Evolutionary conservation across 192 early-diverging fungal genomes (phyloP).

Genomic region (Backusella mclennaniae): DNA sequence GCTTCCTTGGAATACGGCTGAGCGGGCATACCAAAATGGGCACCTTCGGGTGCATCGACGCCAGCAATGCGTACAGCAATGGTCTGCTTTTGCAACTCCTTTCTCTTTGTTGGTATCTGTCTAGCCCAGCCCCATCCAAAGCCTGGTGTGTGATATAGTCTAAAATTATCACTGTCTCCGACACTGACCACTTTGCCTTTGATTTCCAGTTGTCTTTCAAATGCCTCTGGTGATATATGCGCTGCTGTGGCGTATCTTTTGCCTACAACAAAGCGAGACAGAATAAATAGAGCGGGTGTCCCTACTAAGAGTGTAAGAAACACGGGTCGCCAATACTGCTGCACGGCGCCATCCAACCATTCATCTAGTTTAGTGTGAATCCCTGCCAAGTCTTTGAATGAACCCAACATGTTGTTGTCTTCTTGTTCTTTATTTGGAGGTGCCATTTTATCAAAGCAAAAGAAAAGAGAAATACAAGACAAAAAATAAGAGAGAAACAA

Average conservation of each 20-base stretch:
- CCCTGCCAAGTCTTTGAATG: neutral
- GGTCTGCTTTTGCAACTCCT: constrained; percentile 57
- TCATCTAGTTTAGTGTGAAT: neutral
- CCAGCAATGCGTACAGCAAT: constrained; percentile 65
- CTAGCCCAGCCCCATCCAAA: constrained; percentile 48
- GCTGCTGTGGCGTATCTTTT: constrained; percentile 43
- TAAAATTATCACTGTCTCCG: constrained; percentile 56
- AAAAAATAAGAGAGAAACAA: neutral
- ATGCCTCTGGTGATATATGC: constrained; percentile 45
- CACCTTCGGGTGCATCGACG: constrained; percentile 70
- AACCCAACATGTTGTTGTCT: neutral
- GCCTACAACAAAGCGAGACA: constrained; percentile 26
- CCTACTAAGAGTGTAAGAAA: constrained; percentile 27
- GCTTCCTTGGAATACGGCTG: constrained; percentile 60
- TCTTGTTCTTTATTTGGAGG: neutral
- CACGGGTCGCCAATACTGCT: constrained; percentile 19
- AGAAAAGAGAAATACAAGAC: neutral
- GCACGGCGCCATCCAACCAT: constrained; percentile 19
- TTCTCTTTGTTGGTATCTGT: constrained; percentile 34
- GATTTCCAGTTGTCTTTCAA: constrained; percentile 33
- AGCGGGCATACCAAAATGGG: constrained; percentile 63
- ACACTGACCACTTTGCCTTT: constrained; percentile 48
- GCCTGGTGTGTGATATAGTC: constrained; percentile 54
- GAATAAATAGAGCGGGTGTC: constrained; percentile 2
- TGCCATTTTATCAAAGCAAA: neutral